Base-by-base conservation (phyloP, 495 filamentous ascomycete genomes). In the Aspergillus cavernicola region DNA sequence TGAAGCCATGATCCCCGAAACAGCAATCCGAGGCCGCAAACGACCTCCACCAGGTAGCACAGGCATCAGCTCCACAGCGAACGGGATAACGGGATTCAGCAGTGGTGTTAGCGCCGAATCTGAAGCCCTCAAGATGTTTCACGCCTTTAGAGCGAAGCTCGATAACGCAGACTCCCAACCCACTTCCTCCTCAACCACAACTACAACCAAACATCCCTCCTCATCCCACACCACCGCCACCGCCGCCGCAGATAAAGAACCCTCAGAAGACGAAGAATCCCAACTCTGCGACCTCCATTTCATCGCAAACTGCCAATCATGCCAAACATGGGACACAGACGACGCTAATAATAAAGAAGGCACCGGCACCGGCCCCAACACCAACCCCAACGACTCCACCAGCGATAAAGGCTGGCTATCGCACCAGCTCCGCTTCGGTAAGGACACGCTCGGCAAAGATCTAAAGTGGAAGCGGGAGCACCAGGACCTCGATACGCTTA, bases 281-380 rank as follows among this genome's bases (percentile, higher is more conserved):
- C 76, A 77, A 35, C 73, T 95, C 13, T 96, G 91, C 62, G 90
- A 96, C 64, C 75, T 96, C 4, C 91, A 96, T 60, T 96, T 96
- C 72, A 92, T 97, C 59, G 85, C 85, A 7, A 85, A 91, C 57
- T 99, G 93, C 67, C 87, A 95, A 54, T 95, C 89, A 31, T 99
- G 93, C 69, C 76, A 81, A 43, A 77, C 84, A 1, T 97, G 92
- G 89, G 62, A 76, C 37, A 61, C 75, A 35, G 61, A 68, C 16
- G 53, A 66, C 0, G 54, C 55, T 2, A 64, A 64, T 1, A 54
- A 38, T 12, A 12, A 36, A 3, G 33, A 4, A 36, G 33, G 7
- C 32, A 28, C 18, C 26, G 43, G 29, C 1, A 29, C 26, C 18
- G 53, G 33, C 19, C 74, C 73, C 28, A 72, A 72, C 15, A 78